Evolutionary conservation across 2,329 filamentous ascomycete species (phyloP), one percentile per base, ranked within the genome.

Genomic region (Aspergillus melleus): DNA sequence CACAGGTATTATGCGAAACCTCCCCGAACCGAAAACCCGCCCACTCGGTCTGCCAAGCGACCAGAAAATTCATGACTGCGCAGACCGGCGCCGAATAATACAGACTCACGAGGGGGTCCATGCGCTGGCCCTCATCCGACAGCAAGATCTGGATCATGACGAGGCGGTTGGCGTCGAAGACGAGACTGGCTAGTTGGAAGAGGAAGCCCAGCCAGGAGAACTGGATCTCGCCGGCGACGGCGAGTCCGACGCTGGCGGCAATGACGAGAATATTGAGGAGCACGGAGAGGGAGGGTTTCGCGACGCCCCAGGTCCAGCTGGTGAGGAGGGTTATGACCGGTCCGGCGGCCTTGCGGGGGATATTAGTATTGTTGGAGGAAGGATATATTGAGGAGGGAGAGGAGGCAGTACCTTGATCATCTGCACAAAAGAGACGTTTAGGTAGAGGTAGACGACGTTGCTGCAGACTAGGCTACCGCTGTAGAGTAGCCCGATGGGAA

Each of bases 341-440:
- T n/a, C 90, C 96, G 47, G 92, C 96, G 66, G 94, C 94, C 90
- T 92, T n/a, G 2, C 22, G 5, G 5, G 29, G 12, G 14, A 11
- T 2, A 6, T 50, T 16, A 36, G 29, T 12, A 54, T 39, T 11
- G 6, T 49, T 2, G 19, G 12, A 29, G 29, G 16, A 6, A 10
- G 19, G 6, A 20, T n/a, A 16, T 53, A 3, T 54, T 39, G 9
- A 6, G 5, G 4, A n/a, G 26, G 24, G 16, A 59, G 81, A 79
- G 79, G 69, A 8, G 9, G 4, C 20, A 1, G 11, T 49, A 91
- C 89, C 90, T 98, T 98, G 76, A 98, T 88, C 94, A 98, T 98
- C 83, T 97, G 94, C 71, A 97, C 97, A 78, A 97, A 97, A 61
- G 93, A 90, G 57, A 97, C 93, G 64, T 90, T 94, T 58, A 97